Evolutionary conservation across 208 protist species (phyloP).

Genomic region (Trypanosoma cruzi): DNA sequence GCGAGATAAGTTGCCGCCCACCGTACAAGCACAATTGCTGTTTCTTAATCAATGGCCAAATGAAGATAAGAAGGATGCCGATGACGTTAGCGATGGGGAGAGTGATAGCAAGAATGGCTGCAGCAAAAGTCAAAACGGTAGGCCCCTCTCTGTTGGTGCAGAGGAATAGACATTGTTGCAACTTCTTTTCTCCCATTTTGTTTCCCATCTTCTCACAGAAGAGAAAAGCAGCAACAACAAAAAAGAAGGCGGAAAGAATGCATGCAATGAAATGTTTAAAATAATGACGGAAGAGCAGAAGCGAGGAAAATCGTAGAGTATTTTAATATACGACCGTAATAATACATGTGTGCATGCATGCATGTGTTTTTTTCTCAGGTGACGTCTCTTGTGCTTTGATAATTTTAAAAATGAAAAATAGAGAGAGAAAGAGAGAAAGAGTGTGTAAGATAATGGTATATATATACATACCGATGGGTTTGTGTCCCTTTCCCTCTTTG

Average conservation of each 20-base stretch:
- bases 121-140: neutral
- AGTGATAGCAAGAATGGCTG: neutral
- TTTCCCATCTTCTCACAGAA: too few species aligned
- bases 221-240: neutral
- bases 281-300: neutral
- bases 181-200: neutral
- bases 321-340: too few species aligned
- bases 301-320: neutral
- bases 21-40: slow-evolving; percentile 26
- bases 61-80: neutral
- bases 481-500: too few species aligned
- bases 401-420: too few species aligned
- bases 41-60: slow-evolving; percentile 16
- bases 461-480: too few species aligned
- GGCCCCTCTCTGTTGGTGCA: neutral
- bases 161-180: neutral
- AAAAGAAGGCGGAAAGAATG: neutral
- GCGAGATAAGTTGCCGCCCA: slow-evolving; percentile 1
- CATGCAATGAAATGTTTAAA: neutral
- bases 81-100: neutral
- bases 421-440: too few species aligned
- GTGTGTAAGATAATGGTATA: too few species aligned
- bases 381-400: too few species aligned
- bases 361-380: neutral
- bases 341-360: neutral